phyloP scores from a whole-genome alignment of 331 rosid species.

The Prunus yedoensis region DNA sequence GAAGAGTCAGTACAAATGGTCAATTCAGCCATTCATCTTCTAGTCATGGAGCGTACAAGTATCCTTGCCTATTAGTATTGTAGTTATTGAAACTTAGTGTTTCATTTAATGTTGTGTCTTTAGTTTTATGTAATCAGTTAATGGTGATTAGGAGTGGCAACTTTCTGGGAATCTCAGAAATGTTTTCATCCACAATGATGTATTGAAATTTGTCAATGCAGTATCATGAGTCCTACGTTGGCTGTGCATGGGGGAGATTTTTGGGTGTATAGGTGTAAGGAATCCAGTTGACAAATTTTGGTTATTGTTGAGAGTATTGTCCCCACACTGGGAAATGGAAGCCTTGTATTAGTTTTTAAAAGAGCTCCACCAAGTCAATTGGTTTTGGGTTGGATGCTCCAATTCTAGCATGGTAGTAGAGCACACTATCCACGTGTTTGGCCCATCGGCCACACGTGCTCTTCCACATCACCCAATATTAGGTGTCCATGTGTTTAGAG shows the following conservation, averaged over 20 bases:
- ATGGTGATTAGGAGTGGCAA: conserved; percentile 1
- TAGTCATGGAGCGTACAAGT: conserved; percentile 77
- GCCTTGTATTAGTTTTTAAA: neutral
- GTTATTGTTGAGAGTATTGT: neutral
- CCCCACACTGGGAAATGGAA: neutral
- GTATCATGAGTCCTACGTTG: neutral
- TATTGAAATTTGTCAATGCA: neutral
- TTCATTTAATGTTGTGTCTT: neutral
- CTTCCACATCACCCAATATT: neutral
- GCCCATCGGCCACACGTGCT: neutral
- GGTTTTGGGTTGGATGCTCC: neutral
- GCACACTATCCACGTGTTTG: neutral
- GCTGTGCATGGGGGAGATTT: neutral
- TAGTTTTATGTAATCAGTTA: neutral
- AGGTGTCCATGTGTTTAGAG: neutral
- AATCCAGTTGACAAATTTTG: neutral
- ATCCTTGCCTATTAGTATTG: conserved; percentile 53
- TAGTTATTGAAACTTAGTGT: conserved; percentile 12
- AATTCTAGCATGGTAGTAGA: neutral
- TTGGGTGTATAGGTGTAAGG: neutral
- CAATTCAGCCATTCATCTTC: conserved; percentile 87
- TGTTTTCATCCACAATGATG: neutral
- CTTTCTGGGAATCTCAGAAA: neutral
- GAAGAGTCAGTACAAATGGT: conserved; percentile 77
- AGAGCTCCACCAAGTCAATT: neutral